Evolutionary conservation across 83 land plant genomes (phyloP), one percentile per base, ranked within the genome.

Genomic region (Thuja plicata): DNA sequence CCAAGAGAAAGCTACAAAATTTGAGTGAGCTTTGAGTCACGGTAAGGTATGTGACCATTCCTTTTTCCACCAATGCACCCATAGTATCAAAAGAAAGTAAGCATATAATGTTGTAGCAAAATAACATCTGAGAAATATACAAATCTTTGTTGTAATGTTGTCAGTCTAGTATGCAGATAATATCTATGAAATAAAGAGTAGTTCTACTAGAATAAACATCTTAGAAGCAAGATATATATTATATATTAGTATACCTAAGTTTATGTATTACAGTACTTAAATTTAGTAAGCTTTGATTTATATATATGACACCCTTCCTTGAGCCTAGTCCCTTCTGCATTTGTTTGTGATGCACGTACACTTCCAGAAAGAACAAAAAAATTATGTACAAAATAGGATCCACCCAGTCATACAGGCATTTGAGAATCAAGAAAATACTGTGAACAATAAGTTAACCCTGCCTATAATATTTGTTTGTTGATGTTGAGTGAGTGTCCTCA

Each of bases 361-460:
- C 99, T 98, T 73, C 99, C 99, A 86, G 99, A 99, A 50, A 98
- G 92, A 89, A 97, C 99, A 24, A 98, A 99, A 92, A 98, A 97
- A 89, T 98, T 98, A 99, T 98, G 99, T 87, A 93, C 62, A 89
- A 48, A 85, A 50, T 52, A 60, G n/a, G 27, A 21, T 30, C 35
- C 5, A 37, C 50, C 35, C 55, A 60, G 13, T 41, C 66, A 73
- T 73, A 30, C 11, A 73, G 10, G 32, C 3, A 6, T 17, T 19
- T 60, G 66, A 57, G 13, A 57, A 57, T 35, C 60, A 38, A 19
- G 38, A 84, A 35, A 83, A 83, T 32, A 19, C 16, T 9, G 54
- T 79, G 81, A n/a, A 85, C 60, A 86, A 32, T 19, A 19, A 60
- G 66, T 21, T 17, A 60, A 21, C 24, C 27, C 66, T 60, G 27